phyloP scores from a whole-genome alignment of 108 stramenopile species.

The Pseudonitzschia multistriata region DNA sequence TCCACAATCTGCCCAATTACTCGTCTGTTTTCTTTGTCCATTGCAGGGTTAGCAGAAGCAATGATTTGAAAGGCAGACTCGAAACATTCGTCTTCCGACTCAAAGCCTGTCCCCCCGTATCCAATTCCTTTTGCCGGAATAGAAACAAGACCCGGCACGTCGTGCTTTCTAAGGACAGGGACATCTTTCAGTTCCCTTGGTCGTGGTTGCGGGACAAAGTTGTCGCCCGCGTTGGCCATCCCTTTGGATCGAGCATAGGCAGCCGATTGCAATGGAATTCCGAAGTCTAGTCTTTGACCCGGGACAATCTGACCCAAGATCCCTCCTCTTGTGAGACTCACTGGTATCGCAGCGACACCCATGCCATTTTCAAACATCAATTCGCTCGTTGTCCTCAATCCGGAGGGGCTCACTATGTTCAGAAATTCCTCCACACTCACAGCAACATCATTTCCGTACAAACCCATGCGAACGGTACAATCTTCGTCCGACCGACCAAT shows the following conservation, averaged over 20 bases:
- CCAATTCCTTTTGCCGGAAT: slow-evolving; percentile 75
- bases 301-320: slow-evolving; percentile 51
- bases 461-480: slow-evolving; percentile 48
- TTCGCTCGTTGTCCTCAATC: slow-evolving; percentile 52
- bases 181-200: slow-evolving; percentile 51
- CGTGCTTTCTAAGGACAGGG: slow-evolving; percentile 41
- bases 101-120: slow-evolving; percentile 65
- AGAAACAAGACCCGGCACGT: slow-evolving; percentile 63
- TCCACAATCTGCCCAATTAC: slow-evolving; percentile 82
- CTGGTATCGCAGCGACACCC: slow-evolving; percentile 43
- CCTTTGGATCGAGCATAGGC: slow-evolving; percentile 28
- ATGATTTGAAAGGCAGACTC: slow-evolving; percentile 71
- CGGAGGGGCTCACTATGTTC: slow-evolving; percentile 44
- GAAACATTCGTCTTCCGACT: slow-evolving; percentile 71
- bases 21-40: slow-evolving; percentile 60
- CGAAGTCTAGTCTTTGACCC: slow-evolving; percentile 62
- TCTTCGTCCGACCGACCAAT: slow-evolving; percentile 55
- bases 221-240: slow-evolving; percentile 10
- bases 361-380: slow-evolving; percentile 59
- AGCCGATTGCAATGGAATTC: slow-evolving; percentile 66
- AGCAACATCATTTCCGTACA: slow-evolving; percentile 66
- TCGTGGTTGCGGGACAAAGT: slow-evolving; percentile 41
- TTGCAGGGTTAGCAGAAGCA: slow-evolving; percentile 45
- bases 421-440: slow-evolving; percentile 48
- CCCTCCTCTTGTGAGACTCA: slow-evolving; percentile 47